Evolutionary conservation across 2,329 filamentous ascomycete genomes (phyloP).

Genomic region (Plenodomus biglobosus): DNA sequence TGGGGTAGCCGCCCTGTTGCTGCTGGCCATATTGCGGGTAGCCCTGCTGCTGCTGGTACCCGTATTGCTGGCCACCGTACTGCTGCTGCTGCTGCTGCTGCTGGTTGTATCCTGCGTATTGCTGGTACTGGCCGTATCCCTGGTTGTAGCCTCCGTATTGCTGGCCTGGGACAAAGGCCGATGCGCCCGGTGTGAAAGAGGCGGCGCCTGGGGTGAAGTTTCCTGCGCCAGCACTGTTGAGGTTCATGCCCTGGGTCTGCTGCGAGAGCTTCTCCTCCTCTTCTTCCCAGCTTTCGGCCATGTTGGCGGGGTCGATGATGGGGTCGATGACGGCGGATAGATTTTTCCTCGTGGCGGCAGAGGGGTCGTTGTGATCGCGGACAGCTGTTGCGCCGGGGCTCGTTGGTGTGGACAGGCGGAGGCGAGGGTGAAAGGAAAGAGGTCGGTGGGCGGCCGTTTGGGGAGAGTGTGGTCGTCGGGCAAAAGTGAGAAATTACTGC

Average conservation of each 20-base stretch:
- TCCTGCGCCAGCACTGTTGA: constrained; percentile 30
- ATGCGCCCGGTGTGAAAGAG: constrained; percentile 72
- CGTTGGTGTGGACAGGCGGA: not conserved
- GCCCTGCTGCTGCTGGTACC: constrained; percentile 40
- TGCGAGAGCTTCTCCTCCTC: constrained; percentile 78
- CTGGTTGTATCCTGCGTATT: constrained; percentile 47
- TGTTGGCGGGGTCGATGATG: constrained; percentile 45
- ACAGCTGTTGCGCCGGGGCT: not conserved
- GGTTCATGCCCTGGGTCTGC: constrained; percentile 53
- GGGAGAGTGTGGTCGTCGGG: constrained; percentile 14
- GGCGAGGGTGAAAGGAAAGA: constrained; percentile 5
- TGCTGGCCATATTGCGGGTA: constrained; percentile 23
- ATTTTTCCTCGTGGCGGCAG: too few relatives aligned
- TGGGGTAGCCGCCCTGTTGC: constrained; percentile 12
- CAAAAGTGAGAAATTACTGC: constrained; percentile 26
- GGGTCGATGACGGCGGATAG: constrained; percentile 7
- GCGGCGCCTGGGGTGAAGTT: constrained; percentile 66
- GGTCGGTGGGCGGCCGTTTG: constrained; percentile 8
- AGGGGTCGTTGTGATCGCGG: not conserved
- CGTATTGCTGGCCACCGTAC: constrained; percentile 48
- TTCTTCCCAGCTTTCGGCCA: constrained; percentile 95
- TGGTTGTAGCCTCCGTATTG: constrained; percentile 54
- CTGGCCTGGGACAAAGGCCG: constrained; percentile 72
- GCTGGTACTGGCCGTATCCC: constrained; percentile 36
- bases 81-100: constrained; percentile 64